These are phyloP conservation scores for Vicia faba DNA, from an alignment of 306 rosid genomes.

Conservation along the genomic window DNA sequence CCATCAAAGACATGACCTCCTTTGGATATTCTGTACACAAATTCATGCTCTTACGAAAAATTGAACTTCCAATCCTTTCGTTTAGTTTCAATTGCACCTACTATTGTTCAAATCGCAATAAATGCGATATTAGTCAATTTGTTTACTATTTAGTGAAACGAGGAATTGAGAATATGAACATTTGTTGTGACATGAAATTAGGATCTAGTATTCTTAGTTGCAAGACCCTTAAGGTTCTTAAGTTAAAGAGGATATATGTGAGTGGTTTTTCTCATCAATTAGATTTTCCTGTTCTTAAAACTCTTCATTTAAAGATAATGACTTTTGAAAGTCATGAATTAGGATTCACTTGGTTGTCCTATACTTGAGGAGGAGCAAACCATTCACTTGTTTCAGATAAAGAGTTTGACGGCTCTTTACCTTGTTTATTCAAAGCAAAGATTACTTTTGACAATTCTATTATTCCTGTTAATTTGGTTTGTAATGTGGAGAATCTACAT, in stretches of 20 bases:
- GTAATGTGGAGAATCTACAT: neutral
- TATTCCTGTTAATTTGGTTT: no score
- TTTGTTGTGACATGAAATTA: neutral
- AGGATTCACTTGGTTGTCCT: neutral
- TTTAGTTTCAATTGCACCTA: neutral
- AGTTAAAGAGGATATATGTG: neutral
- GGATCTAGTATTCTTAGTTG: neutral
- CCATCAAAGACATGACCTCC: neutral
- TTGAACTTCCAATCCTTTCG: neutral
- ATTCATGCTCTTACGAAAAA: neutral
- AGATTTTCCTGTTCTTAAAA: neutral
- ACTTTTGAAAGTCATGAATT: neutral
- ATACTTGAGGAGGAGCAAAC: neutral
- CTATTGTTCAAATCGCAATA: rapidly evolving
- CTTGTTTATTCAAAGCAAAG: neutral
- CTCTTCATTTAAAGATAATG: neutral
- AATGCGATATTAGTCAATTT: no score
- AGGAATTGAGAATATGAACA: neutral
- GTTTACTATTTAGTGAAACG: neutral
- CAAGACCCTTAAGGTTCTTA: constrained; percentile 1
- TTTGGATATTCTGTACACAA: neutral
- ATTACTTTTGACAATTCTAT: no score
- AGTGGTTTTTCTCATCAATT: neutral
- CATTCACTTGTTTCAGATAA: neutral
- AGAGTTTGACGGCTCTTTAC: neutral